Evolutionary conservation across 2,329 filamentous ascomycete genomes (phyloP).

Genomic region (Stachybotrys chlorohalonatus): DNA sequence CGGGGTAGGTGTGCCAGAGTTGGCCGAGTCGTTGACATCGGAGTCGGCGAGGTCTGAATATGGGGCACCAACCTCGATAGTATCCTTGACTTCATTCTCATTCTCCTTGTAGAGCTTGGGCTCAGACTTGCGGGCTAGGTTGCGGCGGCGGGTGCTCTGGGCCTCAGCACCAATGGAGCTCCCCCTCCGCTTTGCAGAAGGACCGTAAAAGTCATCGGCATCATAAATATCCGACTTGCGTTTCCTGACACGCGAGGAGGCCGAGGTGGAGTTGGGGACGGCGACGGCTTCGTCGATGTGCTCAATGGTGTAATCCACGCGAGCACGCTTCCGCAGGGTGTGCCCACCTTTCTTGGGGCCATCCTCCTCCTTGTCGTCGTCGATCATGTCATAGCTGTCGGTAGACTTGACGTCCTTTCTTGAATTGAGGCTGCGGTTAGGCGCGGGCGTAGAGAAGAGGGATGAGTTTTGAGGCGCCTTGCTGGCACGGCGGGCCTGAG

Average conservation of each 20-base stretch:
- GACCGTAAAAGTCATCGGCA: conserved; percentile 18
- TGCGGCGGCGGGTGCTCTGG: conserved; percentile 27
- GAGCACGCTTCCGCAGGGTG: conserved; percentile 46
- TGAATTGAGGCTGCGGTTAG: conserved; percentile 16
- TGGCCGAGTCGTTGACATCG: conserved; percentile 13
- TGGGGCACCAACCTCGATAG: conserved; percentile 44
- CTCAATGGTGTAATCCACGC: conserved; percentile 48
- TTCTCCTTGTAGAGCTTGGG: conserved; percentile 24
- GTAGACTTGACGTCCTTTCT: conserved; percentile 36
- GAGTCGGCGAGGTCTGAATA: conserved; percentile 22
- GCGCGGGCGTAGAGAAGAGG: conserved; percentile 25
- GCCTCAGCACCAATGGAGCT: conserved; percentile 25
- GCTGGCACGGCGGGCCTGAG: conserved; percentile 21
- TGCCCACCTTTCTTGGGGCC: conserved; percentile 49
- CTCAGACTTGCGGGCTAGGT: conserved; percentile 27
- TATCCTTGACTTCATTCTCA: conserved; percentile 45
- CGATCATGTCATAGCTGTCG: conserved; percentile 24
- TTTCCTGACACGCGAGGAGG: conserved; percentile 24
- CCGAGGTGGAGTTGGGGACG: conserved; percentile 23
- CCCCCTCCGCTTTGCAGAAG: conserved; percentile 25
- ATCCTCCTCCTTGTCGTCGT: conserved; percentile 36
- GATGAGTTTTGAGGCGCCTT: conserved; percentile 26
- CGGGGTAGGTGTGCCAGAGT: conserved; percentile 14
- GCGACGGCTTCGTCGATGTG: conserved; percentile 40
- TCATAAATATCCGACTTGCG: conserved; percentile 26